These are phyloP conservation scores for Yarrowia galli DNA, from an alignment of 1,139 yeast genomes.

Conservation along the genomic window DNA sequence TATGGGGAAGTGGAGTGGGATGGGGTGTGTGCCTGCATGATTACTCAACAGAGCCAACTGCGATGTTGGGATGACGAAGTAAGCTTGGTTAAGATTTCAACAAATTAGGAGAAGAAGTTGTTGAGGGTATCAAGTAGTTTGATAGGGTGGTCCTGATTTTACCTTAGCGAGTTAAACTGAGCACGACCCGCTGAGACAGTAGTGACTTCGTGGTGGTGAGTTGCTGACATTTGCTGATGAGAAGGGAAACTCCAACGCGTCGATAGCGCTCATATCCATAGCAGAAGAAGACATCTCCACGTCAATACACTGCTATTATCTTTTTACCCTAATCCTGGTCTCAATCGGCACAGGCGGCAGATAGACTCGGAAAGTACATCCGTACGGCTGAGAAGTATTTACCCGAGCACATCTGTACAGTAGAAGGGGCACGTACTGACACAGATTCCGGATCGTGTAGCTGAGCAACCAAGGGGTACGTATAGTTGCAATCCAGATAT, in stretches of 20 bases:
- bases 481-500: not conserved
- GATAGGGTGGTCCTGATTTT: not conserved
- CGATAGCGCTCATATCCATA: not conserved
- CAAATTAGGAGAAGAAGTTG: not conserved
- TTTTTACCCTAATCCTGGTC: constrained; percentile 12
- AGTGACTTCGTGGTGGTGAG: not conserved
- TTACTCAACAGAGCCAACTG: constrained; percentile 3
- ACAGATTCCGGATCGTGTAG: no score
- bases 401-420: no score
- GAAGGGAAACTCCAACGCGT: not conserved
- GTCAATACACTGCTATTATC: not conserved
- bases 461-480: no score
- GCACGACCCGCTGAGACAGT: not conserved
- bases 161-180: constrained; percentile 22
- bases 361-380: constrained; percentile 7
- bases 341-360: not conserved
- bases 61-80: not conserved
- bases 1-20: not conserved
- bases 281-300: not conserved
- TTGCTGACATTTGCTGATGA: not conserved
- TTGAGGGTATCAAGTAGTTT: not conserved
- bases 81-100: not conserved
- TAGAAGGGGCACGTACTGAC: not conserved
- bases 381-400: not conserved
- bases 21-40: not conserved